Evolutionary conservation across 768 basidiomycete genomes (phyloP).

Genomic region (Suillus placidus): DNA sequence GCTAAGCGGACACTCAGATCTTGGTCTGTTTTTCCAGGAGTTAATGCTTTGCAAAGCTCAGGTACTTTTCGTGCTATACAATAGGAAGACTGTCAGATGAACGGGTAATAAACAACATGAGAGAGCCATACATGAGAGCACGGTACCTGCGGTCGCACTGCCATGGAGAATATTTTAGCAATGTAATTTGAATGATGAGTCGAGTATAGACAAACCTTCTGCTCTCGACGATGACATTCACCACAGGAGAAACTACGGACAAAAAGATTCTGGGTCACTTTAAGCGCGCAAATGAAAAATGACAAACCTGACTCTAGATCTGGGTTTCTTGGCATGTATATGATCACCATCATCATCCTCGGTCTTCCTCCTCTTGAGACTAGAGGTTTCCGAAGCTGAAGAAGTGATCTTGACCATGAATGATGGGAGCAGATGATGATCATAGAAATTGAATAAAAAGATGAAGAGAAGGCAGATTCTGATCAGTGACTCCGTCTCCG

Average conservation of each 20-base stretch:
- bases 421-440: constrained; percentile 9
- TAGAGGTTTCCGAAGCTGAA: constrained; percentile 31
- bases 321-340: constrained; percentile 58
- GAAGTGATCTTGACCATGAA: constrained; percentile 33
- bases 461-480: constrained; percentile 16
- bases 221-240: constrained; percentile 87
- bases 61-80: constrained; percentile 86
- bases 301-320: constrained; percentile 75
- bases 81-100: constrained; percentile 40
- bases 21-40: constrained; percentile 84
- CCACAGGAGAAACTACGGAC: constrained; percentile 74
- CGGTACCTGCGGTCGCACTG: constrained; percentile 87
- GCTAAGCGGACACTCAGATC: constrained; percentile 75
- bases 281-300: constrained; percentile 9
- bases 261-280: constrained; percentile 11
- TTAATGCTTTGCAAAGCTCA: constrained; percentile 86
- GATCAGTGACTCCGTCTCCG: constrained; percentile 14
- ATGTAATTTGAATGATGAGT: constrained; percentile 18
- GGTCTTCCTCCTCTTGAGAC: constrained; percentile 62
- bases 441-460: constrained; percentile 37
- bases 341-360: constrained; percentile 57
- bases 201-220: constrained; percentile 58
- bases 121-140: constrained; percentile 71
- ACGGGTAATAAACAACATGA: constrained; percentile 5
- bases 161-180: constrained; percentile 20